Evolutionary conservation across 805 yeast genomes (phyloP), one percentile per base, ranked within the genome.

Genomic region (Jamesozyma jinghongensis): DNA sequence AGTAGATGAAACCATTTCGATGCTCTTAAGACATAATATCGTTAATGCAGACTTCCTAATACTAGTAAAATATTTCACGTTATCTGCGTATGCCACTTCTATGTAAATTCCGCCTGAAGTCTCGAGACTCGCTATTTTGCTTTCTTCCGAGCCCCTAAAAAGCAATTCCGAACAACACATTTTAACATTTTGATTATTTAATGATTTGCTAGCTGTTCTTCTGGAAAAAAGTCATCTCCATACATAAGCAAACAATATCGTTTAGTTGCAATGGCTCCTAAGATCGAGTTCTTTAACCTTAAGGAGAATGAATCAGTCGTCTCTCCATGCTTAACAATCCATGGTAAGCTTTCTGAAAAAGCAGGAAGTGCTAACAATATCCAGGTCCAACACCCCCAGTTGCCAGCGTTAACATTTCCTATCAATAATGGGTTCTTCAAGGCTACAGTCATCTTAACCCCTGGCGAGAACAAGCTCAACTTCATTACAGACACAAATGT

Each of bases 361-460:
- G 49, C 48, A n/a, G 42, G 42, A 8, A 38, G 39, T 11, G 49
- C 64, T 65, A 31, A 58, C 67, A 28, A 67, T 70, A 11, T 75
- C 68, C 34, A 68, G 65, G 45, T 69, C 59, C 49, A 68, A 56
- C 54, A 68, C 59, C 48, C 56, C 47, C 52, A 60, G 52, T 20
- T 64, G 46, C 94, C 96, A 0, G 74, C 85, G 0, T 80, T 77
- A 50, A 67, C 70, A 40, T 83, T 70, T 52, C 94, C 88, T 44
- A 75, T 87, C 5, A 75, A 77, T 40, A 64, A 73, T 17, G 79
- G 81, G 1, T 70, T 73, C 44, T 90, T 88, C 69, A 88, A 87
- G 59, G 84, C 85, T 0, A 53, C 84, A 14, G 68, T 84, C 3
- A 82, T 82, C 45, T 69, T 88, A 16, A 73, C 77, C 17, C 79